Base-by-base conservation (phyloP, 441 rosid genomes). In the Syzygium syzygioides region DNA sequence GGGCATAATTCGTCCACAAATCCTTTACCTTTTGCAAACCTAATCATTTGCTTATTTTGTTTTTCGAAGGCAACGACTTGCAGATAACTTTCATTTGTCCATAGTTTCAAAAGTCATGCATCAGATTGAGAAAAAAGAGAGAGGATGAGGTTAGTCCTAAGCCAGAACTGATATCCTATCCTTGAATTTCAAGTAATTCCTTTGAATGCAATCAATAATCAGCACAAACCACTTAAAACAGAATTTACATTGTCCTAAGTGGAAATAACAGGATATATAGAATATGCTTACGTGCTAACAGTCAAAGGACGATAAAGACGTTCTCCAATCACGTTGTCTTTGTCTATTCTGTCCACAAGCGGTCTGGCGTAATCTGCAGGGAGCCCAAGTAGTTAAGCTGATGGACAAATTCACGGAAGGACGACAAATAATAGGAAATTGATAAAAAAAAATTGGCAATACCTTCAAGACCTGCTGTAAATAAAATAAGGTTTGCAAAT, bases 381-480 rank as follows among this genome's bases (percentile, higher is more conserved):
- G 41, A 52, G 37, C 79, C 62, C 79, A n/a, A 86, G 59, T 57
- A 26, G 32, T 41, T 23, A 20, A 59, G 60, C 53, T 28, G 55
- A 48, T 32, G 53, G 55, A 28, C 11, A 62, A 8, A 56, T 30
- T 30, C 53, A 76, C 64, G 34, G n/a, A 76, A 87, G 50, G 76
- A 85, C 79, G 41, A 80, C 52, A 86, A 15, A 28, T 15, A 20
- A 50, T 79, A 76, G 76, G 32, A 89, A 79, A 60, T 34, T 28
- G 62, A 60, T 76, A 56, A 76, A 34, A 62, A 79, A 32, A 34
- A 34, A 71, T 34, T 71, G 71, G 14, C 34, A 84, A 85, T 88
- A 92, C 93, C 92, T 91, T 91, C 92, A 53, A 91, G 90, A 41
- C 93, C 93, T 26, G 93, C 92, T 18, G 92, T 91, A 86, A 92